These are phyloP conservation scores for Isoetes engelmannii DNA, from an alignment of 83 land plant species.

Conservation along the genomic window DNA sequence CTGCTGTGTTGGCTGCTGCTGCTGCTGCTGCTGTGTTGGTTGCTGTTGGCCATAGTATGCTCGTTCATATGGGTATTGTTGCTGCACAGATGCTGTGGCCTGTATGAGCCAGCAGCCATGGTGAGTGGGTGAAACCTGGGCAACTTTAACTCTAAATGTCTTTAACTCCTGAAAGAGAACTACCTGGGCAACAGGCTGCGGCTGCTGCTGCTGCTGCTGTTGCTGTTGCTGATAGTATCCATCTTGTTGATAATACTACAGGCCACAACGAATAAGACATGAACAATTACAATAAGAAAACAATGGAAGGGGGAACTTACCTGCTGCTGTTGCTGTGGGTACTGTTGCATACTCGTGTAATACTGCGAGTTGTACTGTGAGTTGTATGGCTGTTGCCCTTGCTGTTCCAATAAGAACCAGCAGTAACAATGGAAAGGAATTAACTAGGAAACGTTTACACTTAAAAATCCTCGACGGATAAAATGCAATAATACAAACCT, in stretches of 20 bases:
- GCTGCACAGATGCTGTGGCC: constrained; percentile 3
- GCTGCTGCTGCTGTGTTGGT: background rate
- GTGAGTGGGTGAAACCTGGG: too few relatives aligned
- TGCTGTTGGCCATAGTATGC: constrained; percentile 6
- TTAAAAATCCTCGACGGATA: too few relatives aligned
- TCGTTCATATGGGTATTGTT: constrained; percentile 11
- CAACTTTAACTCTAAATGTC: too few relatives aligned
- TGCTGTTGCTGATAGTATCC: constrained; percentile 8
- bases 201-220: constrained; percentile 3
- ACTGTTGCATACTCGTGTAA: background rate
- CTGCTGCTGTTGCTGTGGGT: constrained; percentile 8
- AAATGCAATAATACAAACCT: too few relatives aligned
- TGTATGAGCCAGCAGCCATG: background rate
- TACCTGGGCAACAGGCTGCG: too few relatives aligned
- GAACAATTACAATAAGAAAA: background rate
- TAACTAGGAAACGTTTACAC: too few relatives aligned
- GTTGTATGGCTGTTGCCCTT: background rate
- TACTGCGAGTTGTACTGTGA: constrained; percentile 3
- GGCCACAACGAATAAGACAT: background rate
- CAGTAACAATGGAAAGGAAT: too few relatives aligned
- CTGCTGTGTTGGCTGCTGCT: background rate
- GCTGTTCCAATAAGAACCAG: background rate
- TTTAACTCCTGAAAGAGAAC: too few relatives aligned
- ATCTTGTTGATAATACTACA: constrained; percentile 9
- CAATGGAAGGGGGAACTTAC: background rate